These are phyloP conservation scores for Echinochloa phyllopogon DNA, from an alignment of 176 grass and related monocot species.

Conservation along the genomic window DNA sequence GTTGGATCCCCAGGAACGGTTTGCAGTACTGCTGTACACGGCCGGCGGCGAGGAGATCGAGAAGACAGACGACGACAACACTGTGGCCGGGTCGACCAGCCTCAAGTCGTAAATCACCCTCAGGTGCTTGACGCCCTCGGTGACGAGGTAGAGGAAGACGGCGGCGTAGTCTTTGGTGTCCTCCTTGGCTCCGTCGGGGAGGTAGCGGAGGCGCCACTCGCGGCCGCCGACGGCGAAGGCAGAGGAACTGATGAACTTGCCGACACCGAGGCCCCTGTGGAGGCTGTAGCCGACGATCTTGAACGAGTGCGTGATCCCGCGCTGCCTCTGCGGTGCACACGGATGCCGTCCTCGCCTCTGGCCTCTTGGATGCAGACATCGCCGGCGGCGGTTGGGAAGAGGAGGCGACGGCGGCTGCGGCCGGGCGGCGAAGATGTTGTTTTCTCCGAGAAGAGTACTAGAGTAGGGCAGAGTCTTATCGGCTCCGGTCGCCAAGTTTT, in stretches of 20 bases:
- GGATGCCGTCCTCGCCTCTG: neutral
- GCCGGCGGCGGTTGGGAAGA: too few relatives aligned
- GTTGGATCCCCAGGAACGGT: rapidly evolving
- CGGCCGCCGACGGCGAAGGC: neutral
- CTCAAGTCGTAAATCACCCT: too few relatives aligned
- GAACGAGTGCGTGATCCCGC: neutral
- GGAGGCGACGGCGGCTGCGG: too few relatives aligned
- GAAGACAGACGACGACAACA: neutral
- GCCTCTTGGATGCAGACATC: neutral
- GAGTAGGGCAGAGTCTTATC: too few relatives aligned
- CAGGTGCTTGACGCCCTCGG: too few relatives aligned
- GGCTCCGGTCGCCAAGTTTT: too few relatives aligned
- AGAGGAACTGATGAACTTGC: neutral
- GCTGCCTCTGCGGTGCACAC: neutral
- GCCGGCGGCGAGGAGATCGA: rapidly evolving
- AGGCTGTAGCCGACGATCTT: neutral
- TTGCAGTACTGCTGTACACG: neutral
- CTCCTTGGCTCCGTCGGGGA: neutral
- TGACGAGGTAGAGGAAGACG: too few relatives aligned
- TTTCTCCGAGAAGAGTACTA: too few relatives aligned
- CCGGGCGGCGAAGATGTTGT: too few relatives aligned
- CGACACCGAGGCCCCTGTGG: neutral
- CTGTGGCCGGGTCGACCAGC: too few relatives aligned
- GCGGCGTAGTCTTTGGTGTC: neutral
- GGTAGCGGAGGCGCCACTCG: neutral